These are phyloP conservation scores for Camellia sinensis DNA, from an alignment of 148 eudicot genomes.

Conservation along the genomic window DNA sequence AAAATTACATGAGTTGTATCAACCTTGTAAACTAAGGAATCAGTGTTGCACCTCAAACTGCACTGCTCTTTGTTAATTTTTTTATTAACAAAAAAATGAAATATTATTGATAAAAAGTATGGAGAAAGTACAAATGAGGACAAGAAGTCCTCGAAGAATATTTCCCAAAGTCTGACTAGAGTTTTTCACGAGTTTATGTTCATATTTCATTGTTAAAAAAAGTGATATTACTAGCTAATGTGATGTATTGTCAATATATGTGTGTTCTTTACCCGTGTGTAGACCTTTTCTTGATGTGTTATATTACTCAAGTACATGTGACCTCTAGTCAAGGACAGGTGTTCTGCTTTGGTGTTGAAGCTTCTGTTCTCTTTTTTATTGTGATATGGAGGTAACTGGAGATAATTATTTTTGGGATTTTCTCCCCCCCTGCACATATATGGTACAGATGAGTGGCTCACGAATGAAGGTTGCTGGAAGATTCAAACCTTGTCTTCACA, in stretches of 20 bases:
- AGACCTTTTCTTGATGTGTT: background rate
- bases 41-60: background rate
- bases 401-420: background rate
- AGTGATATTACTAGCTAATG: background rate
- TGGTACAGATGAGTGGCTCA: conserved; percentile 69
- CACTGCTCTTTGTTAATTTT: background rate
- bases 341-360: background rate
- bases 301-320: background rate
- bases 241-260: background rate
- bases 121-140: no score
- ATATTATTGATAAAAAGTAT: no score
- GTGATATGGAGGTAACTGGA: background rate
- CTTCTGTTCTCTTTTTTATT: background rate
- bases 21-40: background rate
- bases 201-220: background rate
- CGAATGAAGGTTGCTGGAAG: conserved; percentile 81
- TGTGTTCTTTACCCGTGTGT: background rate
- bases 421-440: background rate
- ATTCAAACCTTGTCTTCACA: conserved; percentile 67
- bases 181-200: background rate
- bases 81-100: no score
- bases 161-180: background rate
- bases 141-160: background rate
- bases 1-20: background rate
- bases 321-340: background rate